Evolutionary conservation across 2,329 filamentous ascomycete genomes (phyloP).

Genomic region (Trichophyton simii): DNA sequence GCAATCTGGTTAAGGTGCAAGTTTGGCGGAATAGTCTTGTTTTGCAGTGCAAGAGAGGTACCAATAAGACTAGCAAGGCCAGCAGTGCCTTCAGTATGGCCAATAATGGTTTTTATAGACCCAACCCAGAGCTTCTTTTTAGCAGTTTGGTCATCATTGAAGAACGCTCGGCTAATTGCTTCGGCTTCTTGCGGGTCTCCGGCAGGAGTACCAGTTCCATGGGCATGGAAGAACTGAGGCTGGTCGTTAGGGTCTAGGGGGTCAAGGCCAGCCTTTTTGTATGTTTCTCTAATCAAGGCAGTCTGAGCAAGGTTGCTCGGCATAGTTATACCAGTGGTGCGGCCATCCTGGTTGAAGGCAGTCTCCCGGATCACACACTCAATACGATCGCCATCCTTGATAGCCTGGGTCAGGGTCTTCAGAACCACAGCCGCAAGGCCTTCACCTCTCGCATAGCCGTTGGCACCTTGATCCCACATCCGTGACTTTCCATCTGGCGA

Average conservation of each 20-base stretch:
- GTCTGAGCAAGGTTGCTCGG: slow-evolving; percentile 18
- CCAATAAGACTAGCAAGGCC: slow-evolving; percentile 21
- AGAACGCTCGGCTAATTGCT: slow-evolving; percentile 14
- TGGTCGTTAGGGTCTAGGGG: not conserved
- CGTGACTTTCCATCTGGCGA: slow-evolving; percentile 23
- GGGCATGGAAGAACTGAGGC: slow-evolving; percentile 6
- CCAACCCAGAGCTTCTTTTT: slow-evolving; percentile 15
- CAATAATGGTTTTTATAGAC: slow-evolving; percentile 20
- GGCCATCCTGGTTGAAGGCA: slow-evolving; percentile 22
- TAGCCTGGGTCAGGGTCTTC: slow-evolving; percentile 22
- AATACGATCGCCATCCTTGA: slow-evolving; percentile 25
- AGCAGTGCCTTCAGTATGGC: slow-evolving; percentile 18
- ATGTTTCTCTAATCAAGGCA: slow-evolving; percentile 22
- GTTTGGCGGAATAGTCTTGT: slow-evolving; percentile 20
- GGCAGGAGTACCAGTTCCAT: slow-evolving; percentile 27
- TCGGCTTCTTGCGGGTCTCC: slow-evolving; percentile 19
- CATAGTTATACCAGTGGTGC: slow-evolving; percentile 14
- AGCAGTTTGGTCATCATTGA: not conserved
- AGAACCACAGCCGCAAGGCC: slow-evolving; percentile 23
- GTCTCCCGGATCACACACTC: slow-evolving; percentile 24
- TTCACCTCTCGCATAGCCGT: slow-evolving; percentile 28
- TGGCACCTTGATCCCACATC: slow-evolving; percentile 22
- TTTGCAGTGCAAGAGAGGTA: slow-evolving; percentile 18
- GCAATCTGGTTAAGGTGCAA: slow-evolving; percentile 7
- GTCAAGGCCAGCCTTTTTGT: slow-evolving; percentile 20